These are phyloP conservation scores for Phytophthora multivora DNA, from an alignment of 352 stramenopile species.

Conservation along the genomic window DNA sequence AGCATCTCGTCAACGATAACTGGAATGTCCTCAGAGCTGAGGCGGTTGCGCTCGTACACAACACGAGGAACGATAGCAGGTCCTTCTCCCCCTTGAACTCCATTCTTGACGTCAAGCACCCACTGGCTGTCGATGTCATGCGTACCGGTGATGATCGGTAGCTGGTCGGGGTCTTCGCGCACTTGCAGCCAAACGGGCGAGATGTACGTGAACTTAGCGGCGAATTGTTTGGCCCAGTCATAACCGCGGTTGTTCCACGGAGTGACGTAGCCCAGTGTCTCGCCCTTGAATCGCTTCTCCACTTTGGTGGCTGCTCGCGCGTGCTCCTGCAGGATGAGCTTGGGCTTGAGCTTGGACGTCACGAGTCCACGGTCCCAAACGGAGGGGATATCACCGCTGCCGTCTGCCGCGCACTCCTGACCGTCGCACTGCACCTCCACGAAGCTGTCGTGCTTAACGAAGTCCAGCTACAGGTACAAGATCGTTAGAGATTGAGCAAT, in stretches of 20 bases:
- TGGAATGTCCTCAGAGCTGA: constrained; percentile 53
- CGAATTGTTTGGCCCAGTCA: constrained; percentile 68
- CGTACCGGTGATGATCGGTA: constrained; percentile 64
- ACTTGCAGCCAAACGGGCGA: constrained; percentile 86
- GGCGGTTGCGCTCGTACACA: constrained; percentile 77
- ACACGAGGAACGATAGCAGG: constrained; percentile 75
- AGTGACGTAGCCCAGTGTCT: constrained; percentile 80
- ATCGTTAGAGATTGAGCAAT: neutral
- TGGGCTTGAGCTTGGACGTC: constrained; percentile 48
- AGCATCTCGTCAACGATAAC: constrained; percentile 63
- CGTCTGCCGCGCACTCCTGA: constrained; percentile 31
- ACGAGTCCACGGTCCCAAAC: constrained; percentile 58
- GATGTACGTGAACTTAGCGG: constrained; percentile 80
- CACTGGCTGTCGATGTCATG: constrained; percentile 77
- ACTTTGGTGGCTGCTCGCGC: constrained; percentile 21
- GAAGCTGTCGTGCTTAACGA: constrained; percentile 26
- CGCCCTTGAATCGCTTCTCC: constrained; percentile 50
- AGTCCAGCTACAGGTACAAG: constrained; percentile 27
- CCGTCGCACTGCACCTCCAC: constrained; percentile 45
- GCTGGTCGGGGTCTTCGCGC: constrained; percentile 50
- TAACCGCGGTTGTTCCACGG: constrained; percentile 85
- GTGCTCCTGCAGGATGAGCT: constrained; percentile 54
- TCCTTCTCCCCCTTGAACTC: constrained; percentile 10
- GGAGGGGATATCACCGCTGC: constrained; percentile 24
- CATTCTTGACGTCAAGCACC: constrained; percentile 53